Percentiles rank a stretch among this genome's conserved stretches.
Evolutionary conservation across 306 rosid species (phyloP).

Genomic region (Vicia villosa): DNA sequence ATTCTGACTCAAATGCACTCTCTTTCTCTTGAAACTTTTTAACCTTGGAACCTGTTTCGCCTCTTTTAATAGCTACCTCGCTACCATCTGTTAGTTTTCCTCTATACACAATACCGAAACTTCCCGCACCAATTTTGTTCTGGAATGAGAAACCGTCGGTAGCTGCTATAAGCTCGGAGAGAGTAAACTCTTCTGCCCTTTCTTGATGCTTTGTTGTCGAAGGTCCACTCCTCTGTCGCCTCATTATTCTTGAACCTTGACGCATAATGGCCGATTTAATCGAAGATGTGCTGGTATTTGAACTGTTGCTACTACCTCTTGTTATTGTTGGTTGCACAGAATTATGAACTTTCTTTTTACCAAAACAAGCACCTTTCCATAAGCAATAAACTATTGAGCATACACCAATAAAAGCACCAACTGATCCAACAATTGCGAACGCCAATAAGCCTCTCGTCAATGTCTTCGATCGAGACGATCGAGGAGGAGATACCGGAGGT

Average conservation of each 20-base stretch:
- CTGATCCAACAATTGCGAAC: slow-evolving; percentile 79
- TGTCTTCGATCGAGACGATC: slow-evolving; percentile 44
- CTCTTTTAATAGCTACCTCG: slow-evolving; percentile 85
- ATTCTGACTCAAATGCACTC: slow-evolving; percentile 86
- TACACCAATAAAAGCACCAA: slow-evolving; percentile 76
- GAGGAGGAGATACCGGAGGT: background rate
- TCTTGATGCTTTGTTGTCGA: slow-evolving; percentile 80
- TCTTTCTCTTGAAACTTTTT: slow-evolving; percentile 89
- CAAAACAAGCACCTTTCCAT: slow-evolving; percentile 86
- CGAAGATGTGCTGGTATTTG: slow-evolving; percentile 63
- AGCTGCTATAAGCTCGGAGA: slow-evolving; percentile 72
- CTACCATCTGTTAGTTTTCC: slow-evolving; percentile 78
- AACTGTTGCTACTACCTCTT: slow-evolving; percentile 59
- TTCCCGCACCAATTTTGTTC: slow-evolving; percentile 83
- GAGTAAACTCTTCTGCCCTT: slow-evolving; percentile 72
- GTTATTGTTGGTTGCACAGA: slow-evolving; percentile 94
- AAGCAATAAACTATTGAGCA: slow-evolving; percentile 66
- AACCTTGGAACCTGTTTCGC: slow-evolving; percentile 49
- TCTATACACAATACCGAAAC: slow-evolving; percentile 84
- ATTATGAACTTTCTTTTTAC: slow-evolving; percentile 79
- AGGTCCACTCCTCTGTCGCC: slow-evolving; percentile 93
- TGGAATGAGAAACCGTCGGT: slow-evolving; percentile 61
- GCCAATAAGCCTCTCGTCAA: slow-evolving; percentile 71
- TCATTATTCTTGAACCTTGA: slow-evolving; percentile 75
- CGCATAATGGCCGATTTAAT: slow-evolving; percentile 63